Conservation (phyloP, 2,329 filamentous ascomycete genomes). For the Exophiala alcalophila region DNA sequence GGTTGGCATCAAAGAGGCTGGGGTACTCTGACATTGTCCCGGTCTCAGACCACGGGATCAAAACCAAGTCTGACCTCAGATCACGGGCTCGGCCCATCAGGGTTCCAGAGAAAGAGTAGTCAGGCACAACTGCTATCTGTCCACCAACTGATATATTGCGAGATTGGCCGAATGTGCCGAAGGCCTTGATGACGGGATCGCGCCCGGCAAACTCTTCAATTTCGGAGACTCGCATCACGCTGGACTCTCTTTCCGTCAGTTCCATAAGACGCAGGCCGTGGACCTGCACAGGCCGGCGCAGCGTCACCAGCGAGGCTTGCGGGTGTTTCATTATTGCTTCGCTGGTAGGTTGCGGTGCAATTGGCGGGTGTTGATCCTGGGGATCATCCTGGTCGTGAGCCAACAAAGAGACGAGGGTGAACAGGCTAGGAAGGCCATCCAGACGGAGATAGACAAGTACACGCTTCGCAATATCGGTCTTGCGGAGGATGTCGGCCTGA, state of each 20-base stretch:
- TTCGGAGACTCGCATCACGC: conserved; percentile 90
- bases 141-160: conserved; percentile 80
- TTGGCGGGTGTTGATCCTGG: conserved; percentile 29
- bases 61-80: conserved; percentile 67
- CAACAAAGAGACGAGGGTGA: conserved; percentile 77
- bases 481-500: conserved; percentile 21
- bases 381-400: conserved; percentile 21
- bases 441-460: conserved; percentile 79
- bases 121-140: conserved; percentile 74
- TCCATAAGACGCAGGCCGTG: conserved; percentile 84
- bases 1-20: conserved; percentile 31
- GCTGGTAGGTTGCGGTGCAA: conserved; percentile 10
- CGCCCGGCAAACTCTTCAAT: conserved; percentile 67
- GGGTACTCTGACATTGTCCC: conserved; percentile 69
- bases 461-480: conserved; percentile 47
- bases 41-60: conserved; percentile 87
- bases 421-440: conserved; percentile 77
- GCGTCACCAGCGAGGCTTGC: conserved; percentile 12
- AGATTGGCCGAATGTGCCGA: conserved; percentile 81
- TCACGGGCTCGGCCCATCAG: conserved; percentile 68
- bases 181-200: conserved; percentile 88
- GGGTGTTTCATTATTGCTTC: conserved; percentile 18
- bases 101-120: conserved; percentile 74
- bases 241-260: conserved; percentile 86
- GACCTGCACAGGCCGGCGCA: conserved; percentile 61